phyloP scores from a whole-genome alignment of 805 yeast species.

The Grigorovia humatica region DNA sequence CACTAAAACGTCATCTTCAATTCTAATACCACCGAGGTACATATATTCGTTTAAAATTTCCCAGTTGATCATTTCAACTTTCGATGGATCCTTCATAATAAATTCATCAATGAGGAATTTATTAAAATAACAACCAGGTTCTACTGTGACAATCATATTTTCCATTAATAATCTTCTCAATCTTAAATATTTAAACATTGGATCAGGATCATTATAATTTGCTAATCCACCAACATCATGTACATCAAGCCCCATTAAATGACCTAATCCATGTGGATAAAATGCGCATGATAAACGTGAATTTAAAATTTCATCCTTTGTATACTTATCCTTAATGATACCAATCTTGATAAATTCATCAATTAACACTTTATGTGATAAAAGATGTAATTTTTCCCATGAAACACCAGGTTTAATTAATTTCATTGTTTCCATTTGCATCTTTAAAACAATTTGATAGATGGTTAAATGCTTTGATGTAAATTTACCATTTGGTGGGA shows the following conservation, averaged over 20 bases:
- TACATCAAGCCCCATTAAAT: constrained; percentile 85
- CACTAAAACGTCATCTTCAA: constrained; percentile 84
- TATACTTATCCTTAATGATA: constrained; percentile 48
- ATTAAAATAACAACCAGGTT: constrained; percentile 90
- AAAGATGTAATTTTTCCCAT: constrained; percentile 80
- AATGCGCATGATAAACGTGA: constrained; percentile 68
- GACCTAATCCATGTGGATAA: constrained; percentile 95
- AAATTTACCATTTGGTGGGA: constrained; percentile 88
- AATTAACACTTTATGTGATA: constrained; percentile 71
- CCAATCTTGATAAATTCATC: constrained; percentile 64
- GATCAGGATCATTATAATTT: constrained; percentile 75
- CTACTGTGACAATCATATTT: constrained; percentile 87
- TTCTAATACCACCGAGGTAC: constrained; percentile 94
- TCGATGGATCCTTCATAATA: constrained; percentile 35
- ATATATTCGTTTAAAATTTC: constrained; percentile 65
- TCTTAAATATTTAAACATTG: constrained; percentile 66
- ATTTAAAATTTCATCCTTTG: constrained; percentile 55
- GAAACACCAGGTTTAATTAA: constrained; percentile 66
- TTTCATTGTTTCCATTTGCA: constrained; percentile 70
- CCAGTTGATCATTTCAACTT: constrained; percentile 48
- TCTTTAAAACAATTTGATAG: constrained; percentile 66
- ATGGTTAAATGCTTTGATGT: constrained; percentile 76
- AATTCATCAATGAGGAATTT: constrained; percentile 65
- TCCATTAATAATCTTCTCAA: constrained; percentile 59
- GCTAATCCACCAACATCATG: constrained; percentile 92